These are phyloP conservation scores for Bipolaris sorokiniana DNA, from an alignment of 2,329 filamentous ascomycete species.

Conservation along the genomic window DNA sequence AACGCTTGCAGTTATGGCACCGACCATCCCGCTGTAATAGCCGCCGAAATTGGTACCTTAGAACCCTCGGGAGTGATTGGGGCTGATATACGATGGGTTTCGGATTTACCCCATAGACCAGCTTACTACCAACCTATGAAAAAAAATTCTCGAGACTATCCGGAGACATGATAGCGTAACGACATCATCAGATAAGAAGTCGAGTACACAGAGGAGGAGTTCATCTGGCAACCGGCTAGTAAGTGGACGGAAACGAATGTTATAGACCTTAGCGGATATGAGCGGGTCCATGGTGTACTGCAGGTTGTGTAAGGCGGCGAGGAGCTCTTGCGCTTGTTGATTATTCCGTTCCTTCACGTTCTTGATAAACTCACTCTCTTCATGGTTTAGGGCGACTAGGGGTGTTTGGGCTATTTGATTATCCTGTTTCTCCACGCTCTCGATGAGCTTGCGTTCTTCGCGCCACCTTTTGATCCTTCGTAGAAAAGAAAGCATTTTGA, in stretches of 20 bases:
- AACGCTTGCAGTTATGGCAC: background rate
- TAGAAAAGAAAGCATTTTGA: background rate
- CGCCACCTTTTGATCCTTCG: background rate
- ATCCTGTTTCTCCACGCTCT: background rate
- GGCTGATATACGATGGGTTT: too few species aligned
- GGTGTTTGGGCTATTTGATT: background rate
- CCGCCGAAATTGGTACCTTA: background rate
- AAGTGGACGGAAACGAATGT: slow-evolving; percentile 26
- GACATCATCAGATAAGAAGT: slow-evolving; percentile 12
- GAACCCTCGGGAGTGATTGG: background rate
- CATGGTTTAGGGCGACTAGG: too few species aligned
- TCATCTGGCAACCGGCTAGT: slow-evolving; percentile 24
- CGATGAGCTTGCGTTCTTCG: background rate
- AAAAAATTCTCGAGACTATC: background rate
- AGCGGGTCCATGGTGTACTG: slow-evolving; percentile 25
- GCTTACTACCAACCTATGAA: too few species aligned
- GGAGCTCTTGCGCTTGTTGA: background rate
- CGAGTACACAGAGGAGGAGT: slow-evolving; percentile 23
- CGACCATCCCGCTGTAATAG: background rate
- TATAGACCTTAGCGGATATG: slow-evolving; percentile 26
- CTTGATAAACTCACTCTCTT: background rate
- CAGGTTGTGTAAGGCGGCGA: background rate
- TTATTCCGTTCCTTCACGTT: background rate
- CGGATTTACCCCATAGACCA: too few species aligned
- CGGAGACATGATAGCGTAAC: background rate